Base-by-base conservation (phyloP, 306 rosid species). In the Inga leiocalycina region DNA sequence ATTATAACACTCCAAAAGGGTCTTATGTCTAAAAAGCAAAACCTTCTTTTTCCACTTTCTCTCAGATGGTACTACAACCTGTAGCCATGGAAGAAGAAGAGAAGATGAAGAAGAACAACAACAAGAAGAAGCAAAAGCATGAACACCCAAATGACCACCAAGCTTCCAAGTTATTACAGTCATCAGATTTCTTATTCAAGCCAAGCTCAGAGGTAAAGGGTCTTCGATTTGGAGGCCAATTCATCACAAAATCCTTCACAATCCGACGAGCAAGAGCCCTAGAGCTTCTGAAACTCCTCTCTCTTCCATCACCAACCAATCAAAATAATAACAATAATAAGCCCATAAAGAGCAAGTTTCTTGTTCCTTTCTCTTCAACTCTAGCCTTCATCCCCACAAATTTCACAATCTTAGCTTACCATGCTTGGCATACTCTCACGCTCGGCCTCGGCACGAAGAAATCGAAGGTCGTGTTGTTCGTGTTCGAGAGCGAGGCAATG, bases 341-440 rank as follows among this genome's bases (percentile, higher is more conserved):
- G n/a, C 62, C 76, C 71, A 86, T 51, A 19, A 71, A 78, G 71
- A 48, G 17, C 54, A 88, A 81, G 70, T 76, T 61, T 24, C 67
- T 61, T 4, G 35, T 81, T 1, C 93, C 94, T 8, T 93, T 96
- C 65, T 94, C 98, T 79, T 96, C 99, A 10, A 90, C 99, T 76
- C 85, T 90, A 14, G 94, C 93, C 14, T 96, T 88, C 45, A 7
- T 96, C 30, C 99, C 99, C 10, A 96, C 99, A 64, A 96, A 93
- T 82, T 96, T 96, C 91, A 96, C 99, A 35, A 92, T 93, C 89
- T 72, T 96, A 17, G 99, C 99, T 1, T 98, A 93, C 88, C 99
- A 93, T 71, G 99, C 98, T 1, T 96, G 97, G 99, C 99, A 96
- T 82, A 93, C 98, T 7, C 97, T 96, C 80, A 96, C 98, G 22